Conservation (phyloP, 2,329 filamentous ascomycete genomes). For the Hypocrella siamensis region DNA sequence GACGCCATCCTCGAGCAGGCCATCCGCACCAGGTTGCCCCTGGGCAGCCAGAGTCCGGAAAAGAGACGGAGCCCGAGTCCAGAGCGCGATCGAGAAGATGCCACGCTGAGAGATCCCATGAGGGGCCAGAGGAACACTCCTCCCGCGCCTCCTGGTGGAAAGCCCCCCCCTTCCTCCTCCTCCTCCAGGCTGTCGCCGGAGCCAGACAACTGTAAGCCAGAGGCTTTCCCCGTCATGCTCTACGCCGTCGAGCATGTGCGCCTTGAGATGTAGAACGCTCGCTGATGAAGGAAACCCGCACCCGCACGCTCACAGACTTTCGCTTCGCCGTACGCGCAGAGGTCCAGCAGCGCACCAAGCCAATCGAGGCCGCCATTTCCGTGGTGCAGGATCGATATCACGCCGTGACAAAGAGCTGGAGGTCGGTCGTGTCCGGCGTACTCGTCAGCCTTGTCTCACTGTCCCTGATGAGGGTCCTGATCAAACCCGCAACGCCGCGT, state of each 20-base stretch:
- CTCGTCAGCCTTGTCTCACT: conserved; percentile 49
- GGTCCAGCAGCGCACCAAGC: conserved; percentile 74
- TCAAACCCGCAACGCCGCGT: conserved; percentile 44
- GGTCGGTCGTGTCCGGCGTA: conserved; percentile 47
- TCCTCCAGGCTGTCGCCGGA: conserved; percentile 10
- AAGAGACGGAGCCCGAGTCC: conserved; percentile 32
- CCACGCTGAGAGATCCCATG: conserved; percentile 22
- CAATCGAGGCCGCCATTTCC: conserved; percentile 57
- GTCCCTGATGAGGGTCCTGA: conserved; percentile 47
- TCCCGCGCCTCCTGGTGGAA: too few species aligned
- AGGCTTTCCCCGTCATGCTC: too few species aligned
- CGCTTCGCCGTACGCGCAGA: conserved; percentile 78
- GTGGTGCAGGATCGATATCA: conserved; percentile 45
- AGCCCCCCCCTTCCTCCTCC: too few species aligned
- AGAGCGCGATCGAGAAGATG: conserved; percentile 22
- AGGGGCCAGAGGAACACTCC: too few species aligned
- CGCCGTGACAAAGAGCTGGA: conserved; percentile 51
- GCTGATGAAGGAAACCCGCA: too few species aligned
- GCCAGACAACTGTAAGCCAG: conserved; percentile 33
- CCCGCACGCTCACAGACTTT: conserved; percentile 56
- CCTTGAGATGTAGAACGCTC: not conserved
- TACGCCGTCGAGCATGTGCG: too few species aligned
- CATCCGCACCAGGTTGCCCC: conserved; percentile 37
- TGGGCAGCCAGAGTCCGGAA: conserved; percentile 39
- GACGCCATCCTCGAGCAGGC: conserved; percentile 32